Evolutionary conservation across 139 green algal species (phyloP).

Genomic region (Ulvella scutata): DNA sequence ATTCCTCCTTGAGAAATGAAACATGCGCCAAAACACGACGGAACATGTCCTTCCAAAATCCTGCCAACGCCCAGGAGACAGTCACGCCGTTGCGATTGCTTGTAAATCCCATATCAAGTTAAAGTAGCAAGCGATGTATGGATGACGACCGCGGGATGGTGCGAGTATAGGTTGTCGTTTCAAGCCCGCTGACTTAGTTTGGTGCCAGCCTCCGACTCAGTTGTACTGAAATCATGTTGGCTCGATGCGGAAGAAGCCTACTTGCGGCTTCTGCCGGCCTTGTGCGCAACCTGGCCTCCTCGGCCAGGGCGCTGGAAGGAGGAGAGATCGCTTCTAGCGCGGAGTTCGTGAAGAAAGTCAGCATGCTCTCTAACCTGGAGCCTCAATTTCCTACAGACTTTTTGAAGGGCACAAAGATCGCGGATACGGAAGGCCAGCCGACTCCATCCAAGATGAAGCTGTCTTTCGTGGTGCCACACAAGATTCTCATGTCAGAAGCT

Average conservation of each 20-base stretch:
- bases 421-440: neutral
- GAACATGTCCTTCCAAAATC: no score
- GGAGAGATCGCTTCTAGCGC: slow-evolving; percentile 12
- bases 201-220: no score
- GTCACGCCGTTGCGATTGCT: no score
- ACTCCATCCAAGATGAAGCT: slow-evolving; percentile 62
- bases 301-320: neutral
- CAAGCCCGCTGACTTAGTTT: no score
- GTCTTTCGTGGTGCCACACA: slow-evolving; percentile 69
- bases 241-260: neutral
- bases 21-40: no score
- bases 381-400: neutral
- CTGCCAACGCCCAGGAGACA: no score
- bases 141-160: no score
- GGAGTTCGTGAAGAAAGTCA: slow-evolving; percentile 7
- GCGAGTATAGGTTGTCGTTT: no score
- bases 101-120: no score
- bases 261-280: neutral
- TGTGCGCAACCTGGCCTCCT: neutral
- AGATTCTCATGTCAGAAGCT: slow-evolving; percentile 12
- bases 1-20: no score
- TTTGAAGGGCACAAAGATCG: neutral
- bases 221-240: no score
- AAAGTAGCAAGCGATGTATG: no score
- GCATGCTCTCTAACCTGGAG: neutral